Evolutionary conservation across 495 filamentous ascomycete species (phyloP).

Genomic region (Parathielavia hyrcaniae): DNA sequence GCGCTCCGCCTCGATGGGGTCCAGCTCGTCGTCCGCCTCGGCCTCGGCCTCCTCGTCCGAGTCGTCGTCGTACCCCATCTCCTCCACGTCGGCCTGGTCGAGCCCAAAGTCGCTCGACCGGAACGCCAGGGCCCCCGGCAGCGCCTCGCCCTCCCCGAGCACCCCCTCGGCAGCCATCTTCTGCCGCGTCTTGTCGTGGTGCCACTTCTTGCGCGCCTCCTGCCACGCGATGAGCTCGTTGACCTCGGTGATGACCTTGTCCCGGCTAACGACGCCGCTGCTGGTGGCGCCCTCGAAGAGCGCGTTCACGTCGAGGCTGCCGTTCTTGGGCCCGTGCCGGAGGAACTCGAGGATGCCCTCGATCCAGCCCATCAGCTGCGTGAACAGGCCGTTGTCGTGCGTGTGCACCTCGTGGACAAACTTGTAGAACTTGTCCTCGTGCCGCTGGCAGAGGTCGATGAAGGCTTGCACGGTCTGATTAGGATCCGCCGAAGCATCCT

Average conservation of each 20-base stretch:
- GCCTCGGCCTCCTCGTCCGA: conserved; percentile 64
- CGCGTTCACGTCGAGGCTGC: conserved; percentile 87
- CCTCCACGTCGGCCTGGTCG: conserved; percentile 77
- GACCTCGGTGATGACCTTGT: conserved; percentile 71
- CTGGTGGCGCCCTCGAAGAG: conserved; percentile 73
- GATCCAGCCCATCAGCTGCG: conserved; percentile 92
- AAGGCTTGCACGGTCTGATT: conserved; percentile 99
- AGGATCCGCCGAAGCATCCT: conserved; percentile 88
- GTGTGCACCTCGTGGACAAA: conserved; percentile 97
- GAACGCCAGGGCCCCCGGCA: conserved; percentile 47
- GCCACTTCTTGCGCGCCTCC: conserved; percentile 90
- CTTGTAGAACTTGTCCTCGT: conserved; percentile 96
- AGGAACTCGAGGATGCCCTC: conserved; percentile 95
- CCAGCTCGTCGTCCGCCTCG: conserved; percentile 68
- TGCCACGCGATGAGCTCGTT: conserved; percentile 87
- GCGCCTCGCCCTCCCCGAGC: conserved; percentile 38
- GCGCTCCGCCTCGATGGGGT: conserved; percentile 83
- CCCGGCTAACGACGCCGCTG: conserved; percentile 58
- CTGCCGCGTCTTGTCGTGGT: conserved; percentile 92
- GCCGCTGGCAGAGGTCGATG: conserved; percentile 91
- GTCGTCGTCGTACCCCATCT: conserved; percentile 68
- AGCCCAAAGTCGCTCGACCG: conserved; percentile 79
- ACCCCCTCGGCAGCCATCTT: conserved; percentile 87
- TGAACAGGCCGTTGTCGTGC: conserved; percentile 96
- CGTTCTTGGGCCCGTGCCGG: conserved; percentile 70